A percentile compares a stretch with the other conserved stretches of the same genome.
These are phyloP conservation scores for Apiospora koreana DNA, from an alignment of 2,329 filamentous ascomycete species.

Conservation along the genomic window DNA sequence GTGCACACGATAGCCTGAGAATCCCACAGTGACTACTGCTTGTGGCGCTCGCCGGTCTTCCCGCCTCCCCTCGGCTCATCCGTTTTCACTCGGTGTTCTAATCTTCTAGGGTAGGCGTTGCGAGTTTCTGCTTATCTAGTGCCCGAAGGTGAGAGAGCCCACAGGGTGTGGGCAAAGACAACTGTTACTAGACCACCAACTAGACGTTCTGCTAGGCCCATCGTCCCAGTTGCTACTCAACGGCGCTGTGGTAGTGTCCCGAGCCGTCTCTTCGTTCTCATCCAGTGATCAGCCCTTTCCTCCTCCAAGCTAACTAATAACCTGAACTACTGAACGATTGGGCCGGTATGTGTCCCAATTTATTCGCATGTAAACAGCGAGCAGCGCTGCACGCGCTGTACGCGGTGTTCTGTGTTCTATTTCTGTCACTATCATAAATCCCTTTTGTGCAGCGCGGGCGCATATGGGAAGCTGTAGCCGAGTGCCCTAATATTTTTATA, in stretches of 20 bases:
- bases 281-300: background rate
- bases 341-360: too few relatives aligned
- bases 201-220: background rate
- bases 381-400: too few relatives aligned
- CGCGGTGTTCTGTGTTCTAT: too few relatives aligned
- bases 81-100: background rate
- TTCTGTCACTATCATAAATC: too few relatives aligned
- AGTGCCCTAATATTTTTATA: background rate
- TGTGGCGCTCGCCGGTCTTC: background rate
- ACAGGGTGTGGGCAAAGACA: too few relatives aligned
- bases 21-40: too few relatives aligned
- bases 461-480: background rate
- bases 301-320: background rate
- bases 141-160: background rate
- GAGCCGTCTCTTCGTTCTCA: background rate
- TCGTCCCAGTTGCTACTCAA: background rate
- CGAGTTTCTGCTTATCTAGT: background rate
- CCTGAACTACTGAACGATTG: too few relatives aligned
- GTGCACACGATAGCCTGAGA: too few relatives aligned
- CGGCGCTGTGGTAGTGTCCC: background rate
- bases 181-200: too few relatives aligned
- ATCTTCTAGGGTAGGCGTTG: background rate
- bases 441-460: too few relatives aligned
- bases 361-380: too few relatives aligned
- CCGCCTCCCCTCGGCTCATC: background rate